Conservation (phyloP, 352 stramenopile species). For the Phytophthora sp. region DNA sequence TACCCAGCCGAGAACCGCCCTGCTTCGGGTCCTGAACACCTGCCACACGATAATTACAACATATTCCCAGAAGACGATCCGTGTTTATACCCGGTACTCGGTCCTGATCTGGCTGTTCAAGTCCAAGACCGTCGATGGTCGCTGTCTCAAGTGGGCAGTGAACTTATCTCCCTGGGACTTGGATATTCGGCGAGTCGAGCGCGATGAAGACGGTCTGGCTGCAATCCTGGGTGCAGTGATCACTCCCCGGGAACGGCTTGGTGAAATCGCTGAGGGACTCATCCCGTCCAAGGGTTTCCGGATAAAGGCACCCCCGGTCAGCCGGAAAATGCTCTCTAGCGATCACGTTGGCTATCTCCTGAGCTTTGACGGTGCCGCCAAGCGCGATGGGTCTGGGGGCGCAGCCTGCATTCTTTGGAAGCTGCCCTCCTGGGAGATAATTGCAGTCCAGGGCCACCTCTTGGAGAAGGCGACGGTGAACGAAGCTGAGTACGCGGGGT, state of each 20-base stretch:
- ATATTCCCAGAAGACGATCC: not conserved
- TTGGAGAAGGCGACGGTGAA: constrained; percentile 1
- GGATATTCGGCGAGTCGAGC: not conserved
- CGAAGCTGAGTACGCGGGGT: not conserved
- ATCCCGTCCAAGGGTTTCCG: not conserved
- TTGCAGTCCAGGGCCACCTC: not conserved
- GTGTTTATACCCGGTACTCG: constrained; percentile 4
- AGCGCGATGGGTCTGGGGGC: not conserved
- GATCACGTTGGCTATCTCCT: not conserved
- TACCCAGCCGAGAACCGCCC: not conserved
- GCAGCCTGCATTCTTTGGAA: constrained; percentile 1
- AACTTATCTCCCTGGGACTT: constrained; percentile 8
- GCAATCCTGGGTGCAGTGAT: not conserved
- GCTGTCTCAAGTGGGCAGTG: constrained; percentile 2
- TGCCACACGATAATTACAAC: constrained; percentile 6
- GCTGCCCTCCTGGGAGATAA: not conserved
- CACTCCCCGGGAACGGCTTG: not conserved
- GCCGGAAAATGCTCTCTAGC: not conserved
- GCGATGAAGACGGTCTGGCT: not conserved
- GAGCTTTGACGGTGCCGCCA: constrained; percentile 6
- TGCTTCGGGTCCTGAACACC: constrained; percentile 5
- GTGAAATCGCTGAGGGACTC: not conserved
- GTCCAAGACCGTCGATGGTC: not conserved
- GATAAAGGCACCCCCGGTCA: constrained; percentile 1
- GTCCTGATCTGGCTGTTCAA: constrained; percentile 5